phyloP scores from a whole-genome alignment of 352 stramenopile species.

The Pythium utonaiense region DNA sequence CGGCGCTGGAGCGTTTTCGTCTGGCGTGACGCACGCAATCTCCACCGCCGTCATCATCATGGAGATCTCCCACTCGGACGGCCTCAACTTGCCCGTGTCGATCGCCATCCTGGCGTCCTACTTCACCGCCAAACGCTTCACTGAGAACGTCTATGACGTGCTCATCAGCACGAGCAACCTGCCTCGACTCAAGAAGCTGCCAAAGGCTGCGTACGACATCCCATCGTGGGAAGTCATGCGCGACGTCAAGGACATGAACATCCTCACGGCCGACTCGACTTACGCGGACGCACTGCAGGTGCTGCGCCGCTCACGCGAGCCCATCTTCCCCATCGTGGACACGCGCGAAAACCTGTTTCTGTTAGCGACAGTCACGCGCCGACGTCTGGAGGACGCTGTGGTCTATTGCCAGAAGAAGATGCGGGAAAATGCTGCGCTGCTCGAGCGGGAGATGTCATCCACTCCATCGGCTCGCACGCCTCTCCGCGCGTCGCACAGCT shows the following conservation, averaged over 20 bases:
- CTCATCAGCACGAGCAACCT: conserved; percentile 83
- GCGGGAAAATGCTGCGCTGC: conserved; percentile 7
- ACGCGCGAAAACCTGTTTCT: conserved; percentile 53
- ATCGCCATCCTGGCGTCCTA: conserved; percentile 88
- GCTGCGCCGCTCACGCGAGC: conserved; percentile 47
- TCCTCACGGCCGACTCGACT: conserved; percentile 65
- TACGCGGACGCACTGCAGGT: conserved; percentile 56
- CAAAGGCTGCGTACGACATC: conserved; percentile 82
- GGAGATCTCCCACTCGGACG: conserved; percentile 88
- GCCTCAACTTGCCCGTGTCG: conserved; percentile 83
- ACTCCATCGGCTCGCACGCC: conserved; percentile 2
- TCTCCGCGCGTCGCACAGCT: background rate
- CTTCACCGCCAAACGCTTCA: conserved; percentile 89
- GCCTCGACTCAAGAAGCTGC: conserved; percentile 74
- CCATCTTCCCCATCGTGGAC: conserved; percentile 79
- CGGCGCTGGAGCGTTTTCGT: conserved; percentile 88
- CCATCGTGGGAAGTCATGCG: conserved; percentile 84
- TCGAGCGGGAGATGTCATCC: background rate
- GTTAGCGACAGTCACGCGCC: conserved; percentile 65
- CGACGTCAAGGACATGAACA: conserved; percentile 60
- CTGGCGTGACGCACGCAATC: conserved; percentile 90
- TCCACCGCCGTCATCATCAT: conserved; percentile 93
- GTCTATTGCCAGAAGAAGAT: conserved; percentile 49
- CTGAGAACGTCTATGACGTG: conserved; percentile 90
- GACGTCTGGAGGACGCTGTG: conserved; percentile 46